phyloP scores from a whole-genome alignment of 225 moss, liverwort and hornwort genomes.

The Polytrichum formosum region DNA sequence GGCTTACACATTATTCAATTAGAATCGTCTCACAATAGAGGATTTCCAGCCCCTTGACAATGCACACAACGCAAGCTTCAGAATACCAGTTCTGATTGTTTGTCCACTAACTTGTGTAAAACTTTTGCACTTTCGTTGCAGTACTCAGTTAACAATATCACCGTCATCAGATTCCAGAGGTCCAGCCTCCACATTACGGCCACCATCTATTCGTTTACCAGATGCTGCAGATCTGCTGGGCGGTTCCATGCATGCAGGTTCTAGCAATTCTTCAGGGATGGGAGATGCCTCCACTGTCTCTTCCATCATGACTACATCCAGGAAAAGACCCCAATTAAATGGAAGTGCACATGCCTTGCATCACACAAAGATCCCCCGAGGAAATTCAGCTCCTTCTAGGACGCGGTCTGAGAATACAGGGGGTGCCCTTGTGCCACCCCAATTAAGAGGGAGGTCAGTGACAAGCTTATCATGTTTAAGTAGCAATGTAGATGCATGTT shows the following conservation, averaged over 20 bases:
- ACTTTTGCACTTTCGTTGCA: not conserved
- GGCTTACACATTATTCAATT: not conserved
- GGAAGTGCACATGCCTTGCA: constrained; percentile 36
- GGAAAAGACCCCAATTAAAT: constrained; percentile 67
- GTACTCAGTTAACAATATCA: not conserved
- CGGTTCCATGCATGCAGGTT: constrained; percentile 18
- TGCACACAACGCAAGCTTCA: not conserved
- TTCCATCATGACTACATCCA: constrained; percentile 18
- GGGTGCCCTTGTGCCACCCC: constrained; percentile 72
- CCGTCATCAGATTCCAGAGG: not conserved
- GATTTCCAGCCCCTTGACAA: not conserved
- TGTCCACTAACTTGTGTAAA: not conserved
- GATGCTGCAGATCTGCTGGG: constrained; percentile 39
- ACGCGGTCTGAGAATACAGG: constrained; percentile 34
- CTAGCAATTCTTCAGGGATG: constrained; percentile 14
- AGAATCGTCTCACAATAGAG: not conserved
- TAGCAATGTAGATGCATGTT: too few relatives aligned
- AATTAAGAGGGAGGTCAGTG: constrained; percentile 73
- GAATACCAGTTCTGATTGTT: not conserved
- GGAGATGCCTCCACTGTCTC: not conserved
- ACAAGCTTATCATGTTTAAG: too few relatives aligned
- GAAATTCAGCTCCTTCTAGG: constrained; percentile 40
- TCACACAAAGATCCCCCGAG: constrained; percentile 56
- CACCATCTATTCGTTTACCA: constrained; percentile 27
- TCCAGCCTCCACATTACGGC: not conserved